A percentile compares a stretch with the other conserved stretches of the same genome.
phyloP scores from a whole-genome alignment of 2,329 filamentous ascomycete genomes.

The Fusarium sp. region DNA sequence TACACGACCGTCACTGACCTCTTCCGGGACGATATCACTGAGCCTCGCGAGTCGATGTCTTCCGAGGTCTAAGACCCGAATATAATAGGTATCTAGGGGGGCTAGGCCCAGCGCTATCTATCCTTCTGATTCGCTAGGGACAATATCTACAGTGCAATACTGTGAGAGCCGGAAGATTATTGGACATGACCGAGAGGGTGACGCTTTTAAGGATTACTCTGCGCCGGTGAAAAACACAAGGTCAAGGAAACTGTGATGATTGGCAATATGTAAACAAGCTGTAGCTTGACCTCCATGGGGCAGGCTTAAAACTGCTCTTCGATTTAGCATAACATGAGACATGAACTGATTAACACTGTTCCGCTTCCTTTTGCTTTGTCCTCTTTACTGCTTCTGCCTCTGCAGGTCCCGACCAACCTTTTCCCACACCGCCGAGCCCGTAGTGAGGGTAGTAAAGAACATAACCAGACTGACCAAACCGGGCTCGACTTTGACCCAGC shows the following conservation, averaged over 20 bases:
- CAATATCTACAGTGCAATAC: neutral
- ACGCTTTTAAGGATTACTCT: constrained; percentile 1
- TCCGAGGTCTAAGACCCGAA: constrained; percentile 26
- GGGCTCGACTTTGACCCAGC: constrained; percentile 69
- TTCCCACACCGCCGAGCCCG: constrained; percentile 74
- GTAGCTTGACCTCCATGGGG: neutral
- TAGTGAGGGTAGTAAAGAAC: constrained; percentile 73
- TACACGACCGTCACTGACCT: constrained; percentile 27
- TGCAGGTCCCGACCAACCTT: constrained; percentile 55
- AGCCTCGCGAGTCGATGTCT: constrained; percentile 40
- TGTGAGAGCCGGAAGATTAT: neutral
- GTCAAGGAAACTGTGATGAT: neutral
- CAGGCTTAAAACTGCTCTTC: neutral
- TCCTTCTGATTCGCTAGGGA: neutral
- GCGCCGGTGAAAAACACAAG: neutral
- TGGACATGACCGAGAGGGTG: neutral
- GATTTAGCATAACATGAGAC: constrained; percentile 14
- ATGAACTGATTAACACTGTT: neutral
- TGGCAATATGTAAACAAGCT: constrained; percentile 1
- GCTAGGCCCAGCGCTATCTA: neutral
- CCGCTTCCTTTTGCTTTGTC: neutral
- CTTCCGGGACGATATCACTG: constrained; percentile 39
- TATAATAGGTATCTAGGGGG: neutral
- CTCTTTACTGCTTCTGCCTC: constrained; percentile 26
- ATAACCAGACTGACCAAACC: constrained; percentile 71